Evolutionary conservation across 2,329 filamentous ascomycete species (phyloP), one percentile per base, ranked within the genome.

Genomic region (Myriosclerotinia duriaeana): DNA sequence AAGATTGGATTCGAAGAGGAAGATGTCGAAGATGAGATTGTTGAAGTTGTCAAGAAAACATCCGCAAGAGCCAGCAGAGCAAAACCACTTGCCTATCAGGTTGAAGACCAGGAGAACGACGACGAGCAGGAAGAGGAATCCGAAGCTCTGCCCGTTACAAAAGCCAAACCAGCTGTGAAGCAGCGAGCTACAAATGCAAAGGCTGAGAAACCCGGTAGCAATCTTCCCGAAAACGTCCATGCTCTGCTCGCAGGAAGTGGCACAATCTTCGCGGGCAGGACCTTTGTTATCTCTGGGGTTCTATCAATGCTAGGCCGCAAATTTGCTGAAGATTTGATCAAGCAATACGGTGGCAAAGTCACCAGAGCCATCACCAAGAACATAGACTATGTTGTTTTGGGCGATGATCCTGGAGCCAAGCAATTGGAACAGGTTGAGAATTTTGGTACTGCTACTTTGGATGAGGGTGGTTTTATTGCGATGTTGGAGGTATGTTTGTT

Each of bases 371-470:
- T 73, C 53, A 71, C 65, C 34, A 69, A 69, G 65, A 72, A 71
- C 15, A 74, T 72, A 2, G 54, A 64, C 53, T 72, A 65, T 50
- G 72, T 72, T 22, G 66, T 74, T 26, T 48, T 74, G 14, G 72
- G 72, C 6, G 69, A 72, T 66, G 69, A 72, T 26, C 70, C 72
- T 14, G 72, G 72, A 20, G 71, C 71, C 0, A 71, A 69, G 42
- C 72, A 73, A 67, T 65, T 73, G 42, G 69, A 71, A 17, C 62
- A 73, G 48, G 72, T 72, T 26, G 66, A 67, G 48, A 50, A 67
- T 1, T 58, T 69, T 11, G 68, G 68, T 8, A 53, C 71, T 17
- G 50, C 69, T 40, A 69, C 61, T 14, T 38, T 69, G n/a, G 69
- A 72, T 66, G 72, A 74, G 42, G 69, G 68, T 38, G 70, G 50